These are phyloP conservation scores for Eimeria acervulina DNA, from an alignment of 169 alveolate species.

Conservation along the genomic window DNA sequence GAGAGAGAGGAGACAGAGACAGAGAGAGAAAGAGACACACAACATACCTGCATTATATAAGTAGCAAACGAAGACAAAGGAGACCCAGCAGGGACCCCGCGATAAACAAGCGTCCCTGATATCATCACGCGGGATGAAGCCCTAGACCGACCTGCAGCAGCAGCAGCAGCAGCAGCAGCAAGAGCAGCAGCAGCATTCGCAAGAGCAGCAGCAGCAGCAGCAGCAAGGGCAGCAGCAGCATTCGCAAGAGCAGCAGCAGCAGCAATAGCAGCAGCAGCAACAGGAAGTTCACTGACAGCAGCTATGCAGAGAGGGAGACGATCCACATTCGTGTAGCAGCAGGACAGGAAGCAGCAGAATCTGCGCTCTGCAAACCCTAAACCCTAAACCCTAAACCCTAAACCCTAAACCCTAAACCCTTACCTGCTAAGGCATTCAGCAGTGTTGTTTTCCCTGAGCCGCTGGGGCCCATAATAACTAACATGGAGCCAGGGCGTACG, in stretches of 20 bases:
- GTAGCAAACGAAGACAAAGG: constrained; percentile 58
- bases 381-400: not conserved
- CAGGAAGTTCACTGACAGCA: too few species aligned
- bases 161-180: constrained; percentile 54
- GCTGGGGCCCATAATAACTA: constrained; percentile 90
- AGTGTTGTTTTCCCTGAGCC: constrained; percentile 97
- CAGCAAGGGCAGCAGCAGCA: too few species aligned
- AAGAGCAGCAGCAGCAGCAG: too few species aligned
- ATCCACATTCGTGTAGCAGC: not conserved
- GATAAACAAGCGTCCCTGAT: constrained; percentile 9
- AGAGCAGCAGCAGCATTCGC: too few species aligned
- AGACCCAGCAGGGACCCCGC: constrained; percentile 54
- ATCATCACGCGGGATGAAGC: constrained; percentile 65
- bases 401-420: not conserved
- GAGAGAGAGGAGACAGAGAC: not conserved
- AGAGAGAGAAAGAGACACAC: too few species aligned
- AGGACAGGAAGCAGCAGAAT: constrained; percentile 17
- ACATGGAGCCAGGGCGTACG: constrained; percentile 81
- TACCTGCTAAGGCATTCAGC: constrained; percentile 92
- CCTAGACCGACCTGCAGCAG: constrained; percentile 61
- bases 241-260: too few species aligned
- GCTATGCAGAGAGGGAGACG: not conserved
- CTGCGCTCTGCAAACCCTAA: constrained; percentile 12
- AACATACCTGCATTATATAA: constrained; percentile 63
- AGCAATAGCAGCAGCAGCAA: too few species aligned